phyloP scores from a whole-genome alignment of 1,284 basidiomycete species.

The Entoloma clypeatum region DNA sequence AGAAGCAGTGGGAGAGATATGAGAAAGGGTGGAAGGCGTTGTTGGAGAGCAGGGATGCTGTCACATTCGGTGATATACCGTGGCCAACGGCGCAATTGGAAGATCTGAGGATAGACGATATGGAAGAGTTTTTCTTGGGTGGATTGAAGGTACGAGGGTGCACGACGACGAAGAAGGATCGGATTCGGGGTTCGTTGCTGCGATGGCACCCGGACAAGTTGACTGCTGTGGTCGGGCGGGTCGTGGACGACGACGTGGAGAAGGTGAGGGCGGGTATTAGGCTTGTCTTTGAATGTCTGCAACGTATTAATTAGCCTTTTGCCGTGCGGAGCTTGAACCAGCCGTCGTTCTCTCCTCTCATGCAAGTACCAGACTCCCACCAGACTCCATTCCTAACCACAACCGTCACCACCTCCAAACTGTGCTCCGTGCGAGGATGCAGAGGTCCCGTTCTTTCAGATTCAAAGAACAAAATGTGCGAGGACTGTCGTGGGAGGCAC shows the following conservation, averaged over 20 bases:
- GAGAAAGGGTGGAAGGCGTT: constrained; percentile 45
- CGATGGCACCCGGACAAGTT: constrained; percentile 77
- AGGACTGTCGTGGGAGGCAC: constrained; percentile 46
- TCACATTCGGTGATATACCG: constrained; percentile 49
- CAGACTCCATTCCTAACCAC: constrained; percentile 12
- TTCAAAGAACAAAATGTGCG: constrained; percentile 48
- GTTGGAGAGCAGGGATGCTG: constrained; percentile 10
- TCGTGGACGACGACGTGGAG: constrained; percentile 47
- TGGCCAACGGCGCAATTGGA: constrained; percentile 46
- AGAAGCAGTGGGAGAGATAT: constrained; percentile 46
- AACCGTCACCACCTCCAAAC: not conserved
- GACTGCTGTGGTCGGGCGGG: constrained; percentile 44
- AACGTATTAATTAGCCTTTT: constrained; percentile 21
- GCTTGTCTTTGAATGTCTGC: constrained; percentile 30
- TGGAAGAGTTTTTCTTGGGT: constrained; percentile 55
- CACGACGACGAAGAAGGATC: constrained; percentile 44
- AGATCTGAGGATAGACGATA: constrained; percentile 39
- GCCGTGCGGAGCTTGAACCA: not conserved
- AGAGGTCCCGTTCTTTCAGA: constrained; percentile 17
- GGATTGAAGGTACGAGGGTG: constrained; percentile 40
- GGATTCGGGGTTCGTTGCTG: constrained; percentile 55
- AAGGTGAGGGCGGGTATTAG: constrained; percentile 35
- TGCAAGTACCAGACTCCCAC: constrained; percentile 1
- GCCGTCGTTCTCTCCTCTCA: not conserved
- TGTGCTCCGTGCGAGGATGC: constrained; percentile 37